phyloP scores from a whole-genome alignment of 1,139 yeast species.

The Blastobotrys indianensis region DNA sequence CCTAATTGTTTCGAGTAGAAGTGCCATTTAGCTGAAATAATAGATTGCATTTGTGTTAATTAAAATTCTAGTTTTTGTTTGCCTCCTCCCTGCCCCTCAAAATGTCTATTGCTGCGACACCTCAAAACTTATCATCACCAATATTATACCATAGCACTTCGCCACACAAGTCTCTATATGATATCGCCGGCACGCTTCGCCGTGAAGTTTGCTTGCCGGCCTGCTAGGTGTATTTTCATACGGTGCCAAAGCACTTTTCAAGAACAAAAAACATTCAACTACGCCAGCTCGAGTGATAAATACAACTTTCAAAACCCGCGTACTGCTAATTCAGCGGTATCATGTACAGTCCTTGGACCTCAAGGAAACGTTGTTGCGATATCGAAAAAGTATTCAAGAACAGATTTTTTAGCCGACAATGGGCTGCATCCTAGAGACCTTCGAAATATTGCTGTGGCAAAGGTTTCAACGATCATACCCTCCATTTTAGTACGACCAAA shows the following conservation, averaged over 20 bases:
- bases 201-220: too few relatives aligned
- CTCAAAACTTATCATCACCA: too few relatives aligned
- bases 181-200: too few relatives aligned
- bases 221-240: background rate
- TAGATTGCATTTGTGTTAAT: too few relatives aligned
- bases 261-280: slow-evolving; percentile 1
- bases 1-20: slow-evolving; percentile 37
- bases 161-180: too few relatives aligned
- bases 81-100: too few relatives aligned
- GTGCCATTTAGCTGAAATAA: background rate
- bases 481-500: slow-evolving; percentile 72
- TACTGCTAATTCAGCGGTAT: slow-evolving; percentile 17
- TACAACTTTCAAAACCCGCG: slow-evolving; percentile 15
- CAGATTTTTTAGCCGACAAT: slow-evolving; percentile 64
- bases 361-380: slow-evolving; percentile 67
- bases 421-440: slow-evolving; percentile 75
- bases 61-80: too few relatives aligned
- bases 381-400: slow-evolving; percentile 65
- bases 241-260: background rate
- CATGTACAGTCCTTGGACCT: slow-evolving; percentile 72
- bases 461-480: slow-evolving; percentile 73
- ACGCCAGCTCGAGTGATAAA: slow-evolving; percentile 11
- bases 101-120: too few relatives aligned
- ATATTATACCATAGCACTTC: too few relatives aligned
- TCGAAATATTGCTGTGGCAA: slow-evolving; percentile 77